Conservation (phyloP, 2,329 filamentous ascomycete genomes). For the Venturia pyrina region DNA sequence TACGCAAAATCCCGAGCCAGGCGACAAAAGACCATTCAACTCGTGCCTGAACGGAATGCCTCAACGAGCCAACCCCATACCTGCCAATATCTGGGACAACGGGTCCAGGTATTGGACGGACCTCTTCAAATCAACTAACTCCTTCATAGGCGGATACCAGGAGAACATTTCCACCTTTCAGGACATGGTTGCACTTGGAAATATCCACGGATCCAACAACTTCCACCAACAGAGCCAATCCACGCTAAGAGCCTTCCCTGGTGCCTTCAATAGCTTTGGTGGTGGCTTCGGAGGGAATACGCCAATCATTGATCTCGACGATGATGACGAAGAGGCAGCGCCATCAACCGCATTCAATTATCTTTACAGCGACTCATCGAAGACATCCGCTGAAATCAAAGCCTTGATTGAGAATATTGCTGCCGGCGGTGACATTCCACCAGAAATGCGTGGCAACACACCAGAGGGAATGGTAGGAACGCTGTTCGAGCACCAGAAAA, state of each 20-base stretch:
- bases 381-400: constrained; percentile 57
- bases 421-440: constrained; percentile 56
- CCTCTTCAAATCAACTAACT: constrained; percentile 3
- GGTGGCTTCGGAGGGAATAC: not conserved
- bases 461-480: constrained; percentile 57
- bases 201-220: not conserved
- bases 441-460: constrained; percentile 54
- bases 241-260: constrained; percentile 9
- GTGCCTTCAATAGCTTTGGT: not conserved
- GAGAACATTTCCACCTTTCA: constrained; percentile 1
- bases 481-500: constrained; percentile 73
- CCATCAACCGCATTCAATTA: not conserved
- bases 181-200: not conserved
- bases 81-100: constrained; percentile 1
- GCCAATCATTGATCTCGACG: constrained; percentile 9
- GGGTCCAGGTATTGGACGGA: not conserved
- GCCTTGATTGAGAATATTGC: constrained; percentile 62
- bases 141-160: constrained; percentile 5
- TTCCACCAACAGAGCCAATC: not conserved
- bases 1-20: not conserved
- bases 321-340: not conserved
- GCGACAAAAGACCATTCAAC: not conserved
- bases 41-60: constrained; percentile 1
- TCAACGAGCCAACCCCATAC: not conserved
- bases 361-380: constrained; percentile 32